Conservation (phyloP, 1,139 yeast genomes). For the Kodamaea plutei region DNA sequence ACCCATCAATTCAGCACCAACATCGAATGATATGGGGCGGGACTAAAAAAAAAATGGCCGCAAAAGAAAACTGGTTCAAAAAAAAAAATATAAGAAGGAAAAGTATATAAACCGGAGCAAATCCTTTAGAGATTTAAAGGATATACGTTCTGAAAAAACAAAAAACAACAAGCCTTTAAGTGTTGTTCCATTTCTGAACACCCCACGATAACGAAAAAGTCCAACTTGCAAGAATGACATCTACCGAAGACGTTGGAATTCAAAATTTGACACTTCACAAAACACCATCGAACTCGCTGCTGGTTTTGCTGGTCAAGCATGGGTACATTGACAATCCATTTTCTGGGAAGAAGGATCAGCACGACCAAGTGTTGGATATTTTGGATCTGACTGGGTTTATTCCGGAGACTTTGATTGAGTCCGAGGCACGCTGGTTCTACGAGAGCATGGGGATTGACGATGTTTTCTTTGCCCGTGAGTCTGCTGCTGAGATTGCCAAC, state of each 20-base stretch:
- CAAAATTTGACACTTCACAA: constrained; percentile 23
- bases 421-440: constrained; percentile 89
- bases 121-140: too few relatives aligned
- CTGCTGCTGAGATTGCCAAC: constrained; percentile 74
- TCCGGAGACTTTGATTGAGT: constrained; percentile 81
- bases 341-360: constrained; percentile 76
- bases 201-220: too few relatives aligned
- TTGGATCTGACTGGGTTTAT: constrained; percentile 83
- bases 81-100: too few relatives aligned
- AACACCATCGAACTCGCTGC: constrained; percentile 29
- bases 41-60: too few relatives aligned
- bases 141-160: too few relatives aligned
- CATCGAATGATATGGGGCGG: too few relatives aligned
- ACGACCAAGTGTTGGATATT: constrained; percentile 76
- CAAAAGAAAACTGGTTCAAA: too few relatives aligned
- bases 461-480: constrained; percentile 83
- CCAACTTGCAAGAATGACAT: too few relatives aligned
- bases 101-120: too few relatives aligned
- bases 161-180: too few relatives aligned
- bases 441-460: constrained; percentile 85
- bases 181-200: too few relatives aligned
- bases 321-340: constrained; percentile 78
- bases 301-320: constrained; percentile 32
- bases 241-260: constrained; percentile 1
- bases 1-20: too few relatives aligned